A percentile compares a stretch with the other conserved stretches of the same genome.
Evolutionary conservation across 164 flowering plant genomes (phyloP).

Genomic region (Euptelea pleiosperma): DNA sequence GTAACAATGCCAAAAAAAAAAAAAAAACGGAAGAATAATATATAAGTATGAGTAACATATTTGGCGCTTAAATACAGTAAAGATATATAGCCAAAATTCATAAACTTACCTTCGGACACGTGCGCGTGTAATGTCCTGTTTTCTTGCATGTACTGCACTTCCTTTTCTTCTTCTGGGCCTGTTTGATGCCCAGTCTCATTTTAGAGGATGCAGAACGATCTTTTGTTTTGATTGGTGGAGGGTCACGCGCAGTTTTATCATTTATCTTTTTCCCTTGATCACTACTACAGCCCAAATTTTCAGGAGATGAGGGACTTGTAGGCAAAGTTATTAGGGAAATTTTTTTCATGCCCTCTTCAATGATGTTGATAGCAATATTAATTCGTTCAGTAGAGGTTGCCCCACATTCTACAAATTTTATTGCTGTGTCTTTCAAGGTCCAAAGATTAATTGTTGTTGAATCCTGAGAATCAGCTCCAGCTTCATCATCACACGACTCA

Average conservation of each 20-base stretch:
- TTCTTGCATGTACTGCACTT: constrained; percentile 20
- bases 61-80: not conserved
- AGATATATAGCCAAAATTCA: not conserved
- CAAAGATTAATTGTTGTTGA: constrained; percentile 8
- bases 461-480: constrained; percentile 5
- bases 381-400: constrained; percentile 8
- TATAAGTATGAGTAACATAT: not conserved
- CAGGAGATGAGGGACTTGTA: constrained; percentile 5
- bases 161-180: constrained; percentile 12
- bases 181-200: constrained; percentile 10
- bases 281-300: constrained; percentile 11
- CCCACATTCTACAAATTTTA: constrained; percentile 19
- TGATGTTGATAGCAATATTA: constrained; percentile 13
- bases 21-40: not conserved
- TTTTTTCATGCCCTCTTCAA: constrained; percentile 15
- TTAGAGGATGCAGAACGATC: constrained; percentile 10
- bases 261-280: constrained; percentile 9
- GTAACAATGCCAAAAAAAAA: constrained; percentile 1
- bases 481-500: constrained; percentile 6
- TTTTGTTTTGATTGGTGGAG: constrained; percentile 1
- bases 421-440: constrained; percentile 12
- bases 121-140: constrained; percentile 16
- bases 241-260: constrained; percentile 3
- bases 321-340: constrained; percentile 2
- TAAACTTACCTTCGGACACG: constrained; percentile 19